Conservation (phyloP, 176 grass and related monocot genomes). For the Carex scoparia region DNA sequence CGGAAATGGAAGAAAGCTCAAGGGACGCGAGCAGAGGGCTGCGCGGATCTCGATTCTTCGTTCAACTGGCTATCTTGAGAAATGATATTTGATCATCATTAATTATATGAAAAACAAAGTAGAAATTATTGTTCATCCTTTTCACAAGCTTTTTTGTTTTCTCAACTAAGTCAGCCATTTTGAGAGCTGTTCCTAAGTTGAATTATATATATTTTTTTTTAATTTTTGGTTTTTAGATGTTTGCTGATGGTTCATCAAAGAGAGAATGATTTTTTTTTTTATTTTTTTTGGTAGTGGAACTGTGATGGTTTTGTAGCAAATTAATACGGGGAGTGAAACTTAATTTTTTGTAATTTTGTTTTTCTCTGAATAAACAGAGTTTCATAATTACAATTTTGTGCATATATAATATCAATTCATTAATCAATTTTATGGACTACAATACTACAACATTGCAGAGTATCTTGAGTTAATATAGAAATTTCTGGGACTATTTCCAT, state of each 20-base stretch:
- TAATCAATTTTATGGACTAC: neutral
- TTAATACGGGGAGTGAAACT: neutral
- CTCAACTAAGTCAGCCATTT: neutral
- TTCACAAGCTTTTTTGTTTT: too few species aligned
- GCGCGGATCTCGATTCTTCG: slow-evolving; percentile 56
- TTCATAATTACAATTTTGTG: neutral
- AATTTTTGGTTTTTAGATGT: too few species aligned
- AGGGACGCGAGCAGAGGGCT: slow-evolving; percentile 60
- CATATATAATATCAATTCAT: neutral
- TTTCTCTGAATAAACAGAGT: neutral
- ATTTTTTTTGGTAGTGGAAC: neutral
- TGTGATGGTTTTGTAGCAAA: neutral
- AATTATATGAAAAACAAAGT: neutral
- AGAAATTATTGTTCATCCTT: neutral
- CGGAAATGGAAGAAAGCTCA: slow-evolving; percentile 81
- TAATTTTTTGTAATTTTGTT: neutral
- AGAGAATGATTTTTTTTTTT: neutral
- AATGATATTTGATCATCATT: slow-evolving; percentile 12
- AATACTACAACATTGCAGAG: neutral
- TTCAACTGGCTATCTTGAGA: slow-evolving; percentile 87
- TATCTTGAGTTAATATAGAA: neutral
- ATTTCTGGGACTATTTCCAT: neutral
- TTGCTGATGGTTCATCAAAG: neutral
- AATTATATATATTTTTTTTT: neutral
- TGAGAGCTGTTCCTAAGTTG: neutral